These are phyloP conservation scores for Climacium dendroides DNA, from an alignment of 225 moss, liverwort and hornwort species.

Conservation along the genomic window DNA sequence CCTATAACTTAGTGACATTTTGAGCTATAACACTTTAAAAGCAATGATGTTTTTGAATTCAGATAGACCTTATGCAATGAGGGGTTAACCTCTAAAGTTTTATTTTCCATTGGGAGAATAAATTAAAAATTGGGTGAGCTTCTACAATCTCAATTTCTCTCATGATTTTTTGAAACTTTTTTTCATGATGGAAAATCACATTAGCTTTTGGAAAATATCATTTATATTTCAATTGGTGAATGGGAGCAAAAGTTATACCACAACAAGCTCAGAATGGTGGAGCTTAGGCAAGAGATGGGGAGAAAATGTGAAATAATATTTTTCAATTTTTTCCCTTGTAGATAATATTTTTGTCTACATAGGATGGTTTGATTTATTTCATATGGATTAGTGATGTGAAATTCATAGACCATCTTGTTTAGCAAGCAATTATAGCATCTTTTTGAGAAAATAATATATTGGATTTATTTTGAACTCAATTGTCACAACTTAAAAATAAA, in stretches of 20 bases:
- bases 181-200: not conserved
- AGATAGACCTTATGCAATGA: no score
- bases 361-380: not conserved
- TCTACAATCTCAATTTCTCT: fast-evolving
- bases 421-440: no score
- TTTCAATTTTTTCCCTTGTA: no score
- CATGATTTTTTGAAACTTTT: not conserved
- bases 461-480: no score
- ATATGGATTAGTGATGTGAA: not conserved
- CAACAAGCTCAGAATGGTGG: not conserved
- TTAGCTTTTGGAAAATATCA: not conserved
- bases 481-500: no score
- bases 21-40: no score
- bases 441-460: no score
- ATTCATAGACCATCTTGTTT: no score
- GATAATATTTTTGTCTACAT: not conserved
- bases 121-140: not conserved
- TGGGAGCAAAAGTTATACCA: not conserved
- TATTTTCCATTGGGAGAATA: not conserved
- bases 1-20: no score
- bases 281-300: fast-evolving
- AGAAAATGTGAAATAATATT: no score
- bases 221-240: not conserved
- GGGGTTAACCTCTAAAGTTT: not conserved
- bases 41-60: no score